Conservation (phyloP, 1,284 basidiomycete genomes). For the Leccinum holopus region DNA sequence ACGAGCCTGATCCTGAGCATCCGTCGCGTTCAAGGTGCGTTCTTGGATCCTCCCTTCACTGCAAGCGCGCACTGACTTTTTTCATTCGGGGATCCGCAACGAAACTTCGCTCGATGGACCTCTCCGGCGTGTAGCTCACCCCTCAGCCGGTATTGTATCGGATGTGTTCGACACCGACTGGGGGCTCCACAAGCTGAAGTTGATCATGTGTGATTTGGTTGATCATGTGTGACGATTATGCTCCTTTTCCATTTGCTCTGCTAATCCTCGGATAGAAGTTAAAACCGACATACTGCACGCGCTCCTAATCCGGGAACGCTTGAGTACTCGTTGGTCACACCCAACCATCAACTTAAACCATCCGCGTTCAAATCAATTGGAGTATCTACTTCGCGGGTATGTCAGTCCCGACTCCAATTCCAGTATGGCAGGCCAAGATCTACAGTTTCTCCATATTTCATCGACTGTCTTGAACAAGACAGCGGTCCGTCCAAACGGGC, state of each 20-base stretch:
- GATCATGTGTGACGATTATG: constrained; percentile 55
- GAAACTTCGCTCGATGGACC: too few species aligned
- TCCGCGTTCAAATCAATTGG: constrained; percentile 81
- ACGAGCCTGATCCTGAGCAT: too few species aligned
- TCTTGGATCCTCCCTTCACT: too few species aligned
- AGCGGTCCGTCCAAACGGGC: constrained; percentile 58
- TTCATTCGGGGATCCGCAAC: too few species aligned
- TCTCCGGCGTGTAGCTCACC: too few species aligned
- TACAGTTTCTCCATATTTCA: constrained; percentile 42
- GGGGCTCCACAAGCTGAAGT: constrained; percentile 79
- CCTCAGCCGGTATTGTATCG: constrained; percentile 56
- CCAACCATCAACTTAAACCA: constrained; percentile 79
- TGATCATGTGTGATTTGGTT: constrained; percentile 79
- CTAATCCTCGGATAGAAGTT: constrained; percentile 53
- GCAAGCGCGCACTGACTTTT: too few species aligned
- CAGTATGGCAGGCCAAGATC: constrained; percentile 55
- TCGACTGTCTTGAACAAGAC: constrained; percentile 86
- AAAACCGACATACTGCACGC: constrained; percentile 86
- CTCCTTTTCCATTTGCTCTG: constrained; percentile 3
- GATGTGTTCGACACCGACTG: constrained; percentile 90
- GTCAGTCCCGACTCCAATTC: constrained; percentile 6
- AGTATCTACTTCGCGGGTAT: constrained; percentile 59
- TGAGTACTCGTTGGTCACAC: constrained; percentile 82
- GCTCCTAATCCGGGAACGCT: constrained; percentile 83
- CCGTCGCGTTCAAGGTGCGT: too few species aligned